Conservation (phyloP, 371 early-diverging fungal species). For the Parasitella parasitica region DNA sequence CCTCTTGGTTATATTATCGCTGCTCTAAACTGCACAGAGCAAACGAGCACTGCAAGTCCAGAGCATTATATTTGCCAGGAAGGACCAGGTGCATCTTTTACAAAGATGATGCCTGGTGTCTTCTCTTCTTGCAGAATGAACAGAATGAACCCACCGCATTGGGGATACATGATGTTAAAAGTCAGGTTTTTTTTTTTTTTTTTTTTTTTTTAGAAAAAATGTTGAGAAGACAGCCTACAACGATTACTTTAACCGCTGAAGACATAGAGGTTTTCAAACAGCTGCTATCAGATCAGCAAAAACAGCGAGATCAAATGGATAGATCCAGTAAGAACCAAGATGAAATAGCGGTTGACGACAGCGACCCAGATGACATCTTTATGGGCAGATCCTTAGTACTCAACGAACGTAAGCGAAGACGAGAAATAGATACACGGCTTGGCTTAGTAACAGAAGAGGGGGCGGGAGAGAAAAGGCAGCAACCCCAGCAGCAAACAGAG, state of each 20-base stretch:
- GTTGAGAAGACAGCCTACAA: slow-evolving; percentile 11
- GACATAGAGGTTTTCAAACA: slow-evolving; percentile 17
- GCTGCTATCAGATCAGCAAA: background rate
- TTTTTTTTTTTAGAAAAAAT: slow-evolving; percentile 1
- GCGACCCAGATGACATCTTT: slow-evolving; percentile 4
- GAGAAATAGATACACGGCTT: background rate
- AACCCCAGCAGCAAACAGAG: background rate
- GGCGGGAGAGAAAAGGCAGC: too few species aligned
- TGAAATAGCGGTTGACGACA: background rate
- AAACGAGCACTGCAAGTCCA: too few species aligned
- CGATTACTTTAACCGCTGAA: slow-evolving; percentile 4
- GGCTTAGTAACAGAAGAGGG: background rate
- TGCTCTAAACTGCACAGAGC: too few species aligned
- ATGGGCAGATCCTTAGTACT: background rate
- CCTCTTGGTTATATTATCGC: too few species aligned
- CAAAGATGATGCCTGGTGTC: too few species aligned
- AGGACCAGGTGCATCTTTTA: too few species aligned
- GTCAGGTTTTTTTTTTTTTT: background rate
- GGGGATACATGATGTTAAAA: background rate
- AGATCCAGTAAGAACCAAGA: background rate
- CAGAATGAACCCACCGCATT: too few species aligned
- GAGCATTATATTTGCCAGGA: too few species aligned
- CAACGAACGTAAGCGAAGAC: background rate
- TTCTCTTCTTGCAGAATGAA: too few species aligned
- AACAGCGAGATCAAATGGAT: background rate